Evolutionary conservation across 192 early-diverging fungal genomes (phyloP), one percentile per base, ranked within the genome.

Genomic region (Coemansia sp.): DNA sequence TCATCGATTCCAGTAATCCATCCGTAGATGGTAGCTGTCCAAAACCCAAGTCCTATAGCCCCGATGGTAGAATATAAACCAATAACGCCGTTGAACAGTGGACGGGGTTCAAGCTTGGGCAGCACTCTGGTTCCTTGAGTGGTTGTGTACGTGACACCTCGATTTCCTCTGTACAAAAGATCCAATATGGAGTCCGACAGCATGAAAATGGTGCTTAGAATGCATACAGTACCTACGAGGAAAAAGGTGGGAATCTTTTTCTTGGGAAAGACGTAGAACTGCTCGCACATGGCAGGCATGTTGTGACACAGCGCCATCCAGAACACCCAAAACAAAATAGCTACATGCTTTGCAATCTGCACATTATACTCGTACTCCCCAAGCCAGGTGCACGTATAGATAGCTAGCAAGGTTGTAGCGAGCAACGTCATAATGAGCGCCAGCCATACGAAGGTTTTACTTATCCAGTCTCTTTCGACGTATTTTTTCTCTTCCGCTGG

Each of bases 371-470:
- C 31, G 20, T 38, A 52, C 14, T 52, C 50, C 5, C 50, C 50
- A 17, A 52, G 37, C 50, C 50, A 52, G 32, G 50, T 52, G 36
- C 50, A 52, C 10, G 50, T 52, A 11, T 52, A 52, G 7, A 52
- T 52, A 6, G 50, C 50, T 36, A 52, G 37, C 26, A 52, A 30
- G 12, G 37, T 39, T 2, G 17, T 39, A 15, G 50, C 50, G 18
- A 38, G 14, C 10, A 37, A 14, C 0, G 37, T 36, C 50, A 52
- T 52, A 20, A 45, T 5, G 12, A 45, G 23, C 11, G 17, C 43
- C 17, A 45, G 43, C 43, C 43, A 45, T 2, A 45, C 43, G 6
- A 20, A 17, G 9, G 11, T 10, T 20, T 45, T 45, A 17, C 43
- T 45, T 11, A 17, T 17, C 18, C 15, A n/a, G 41, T 42, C n/a